Percentiles rank a stretch among this genome's conserved stretches.
Conservation (phyloP, 306 rosid species). For the Trifolium pratense region DNA sequence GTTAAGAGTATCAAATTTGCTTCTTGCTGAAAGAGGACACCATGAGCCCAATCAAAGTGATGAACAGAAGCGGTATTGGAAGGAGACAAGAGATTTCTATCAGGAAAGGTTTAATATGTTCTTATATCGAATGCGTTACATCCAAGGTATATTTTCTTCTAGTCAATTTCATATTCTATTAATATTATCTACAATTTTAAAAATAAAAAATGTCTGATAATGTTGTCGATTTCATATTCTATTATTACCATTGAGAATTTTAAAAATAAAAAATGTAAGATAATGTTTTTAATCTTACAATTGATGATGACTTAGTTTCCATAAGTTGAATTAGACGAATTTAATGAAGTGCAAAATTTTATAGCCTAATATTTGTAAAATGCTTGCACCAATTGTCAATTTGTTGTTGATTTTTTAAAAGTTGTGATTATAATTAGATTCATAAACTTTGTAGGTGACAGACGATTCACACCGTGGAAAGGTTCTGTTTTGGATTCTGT, state of each 20-base stretch:
- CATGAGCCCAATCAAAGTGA: slow-evolving; percentile 37
- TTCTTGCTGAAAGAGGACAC: slow-evolving; percentile 19
- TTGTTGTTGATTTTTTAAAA: too few relatives aligned
- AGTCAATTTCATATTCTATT: neutral
- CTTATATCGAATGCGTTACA: neutral
- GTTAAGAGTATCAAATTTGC: slow-evolving; percentile 43
- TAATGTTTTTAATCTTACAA: neutral
- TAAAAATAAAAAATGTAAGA: neutral
- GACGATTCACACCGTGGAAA: slow-evolving; percentile 42
- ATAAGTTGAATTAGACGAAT: neutral
- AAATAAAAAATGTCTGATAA: neutral
- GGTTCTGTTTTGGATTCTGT: slow-evolving; percentile 49
- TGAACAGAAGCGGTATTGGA: slow-evolving; percentile 28
- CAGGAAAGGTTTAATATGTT: neutral
- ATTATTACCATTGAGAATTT: neutral
- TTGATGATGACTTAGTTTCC: neutral
- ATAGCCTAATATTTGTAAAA: neutral
- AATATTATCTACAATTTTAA: neutral
- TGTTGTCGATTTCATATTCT: neutral
- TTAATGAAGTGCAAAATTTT: neutral
- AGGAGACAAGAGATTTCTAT: neutral
- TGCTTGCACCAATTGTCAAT: neutral
- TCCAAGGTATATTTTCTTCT: slow-evolving; percentile 31
- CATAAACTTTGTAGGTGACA: slow-evolving; percentile 31
- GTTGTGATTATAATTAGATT: neutral